Conservation (phyloP, 2,329 filamentous ascomycete genomes). For the Xylariaceae sp. region DNA sequence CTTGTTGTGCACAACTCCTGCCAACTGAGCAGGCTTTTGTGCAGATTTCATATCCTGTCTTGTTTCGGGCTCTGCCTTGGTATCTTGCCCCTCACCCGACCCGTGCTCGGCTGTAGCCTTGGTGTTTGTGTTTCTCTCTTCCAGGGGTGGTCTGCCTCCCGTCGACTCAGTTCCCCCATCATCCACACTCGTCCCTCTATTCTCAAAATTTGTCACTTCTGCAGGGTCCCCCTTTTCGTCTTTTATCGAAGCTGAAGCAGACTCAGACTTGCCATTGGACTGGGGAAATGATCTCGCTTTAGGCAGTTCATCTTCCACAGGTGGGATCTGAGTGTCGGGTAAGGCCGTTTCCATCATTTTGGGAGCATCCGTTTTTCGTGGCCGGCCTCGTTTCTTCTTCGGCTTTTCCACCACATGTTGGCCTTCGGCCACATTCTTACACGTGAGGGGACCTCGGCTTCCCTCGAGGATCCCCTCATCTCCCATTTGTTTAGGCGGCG, state of each 20-base stretch:
- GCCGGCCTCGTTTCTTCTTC: slow-evolving; percentile 30
- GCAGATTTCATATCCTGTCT: too few relatives aligned
- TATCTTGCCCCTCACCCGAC: slow-evolving; percentile 2
- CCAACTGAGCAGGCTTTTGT: slow-evolving; percentile 5
- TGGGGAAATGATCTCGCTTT: slow-evolving; percentile 3
- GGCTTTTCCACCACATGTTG: slow-evolving; percentile 18
- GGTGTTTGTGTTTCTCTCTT: slow-evolving; percentile 22
- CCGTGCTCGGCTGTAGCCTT: slow-evolving; percentile 10
- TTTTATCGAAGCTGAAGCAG: slow-evolving; percentile 2
- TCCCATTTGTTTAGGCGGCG: slow-evolving; percentile 2
- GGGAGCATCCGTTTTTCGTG: slow-evolving; percentile 24
- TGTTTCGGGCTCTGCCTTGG: slow-evolving; percentile 1
- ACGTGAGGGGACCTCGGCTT: too few relatives aligned
- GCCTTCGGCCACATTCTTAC: too few relatives aligned
- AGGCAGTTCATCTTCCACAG: slow-evolving; percentile 2
- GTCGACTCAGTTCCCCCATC: slow-evolving; percentile 8
- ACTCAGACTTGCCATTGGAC: slow-evolving; percentile 1
- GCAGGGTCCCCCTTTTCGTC: slow-evolving; percentile 6
- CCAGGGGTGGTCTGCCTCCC: slow-evolving; percentile 14
- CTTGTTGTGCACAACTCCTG: slow-evolving; percentile 18
- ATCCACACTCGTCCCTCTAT: slow-evolving; percentile 5
- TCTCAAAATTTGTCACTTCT: slow-evolving; percentile 10
- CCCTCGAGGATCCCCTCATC: too few relatives aligned
- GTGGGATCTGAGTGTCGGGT: slow-evolving; percentile 2
- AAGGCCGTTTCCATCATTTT: slow-evolving; percentile 9